Evolutionary conservation across 2,329 filamentous ascomycete species (phyloP).

Genomic region (Ophiocordyceps polyrhachis-furcata): DNA sequence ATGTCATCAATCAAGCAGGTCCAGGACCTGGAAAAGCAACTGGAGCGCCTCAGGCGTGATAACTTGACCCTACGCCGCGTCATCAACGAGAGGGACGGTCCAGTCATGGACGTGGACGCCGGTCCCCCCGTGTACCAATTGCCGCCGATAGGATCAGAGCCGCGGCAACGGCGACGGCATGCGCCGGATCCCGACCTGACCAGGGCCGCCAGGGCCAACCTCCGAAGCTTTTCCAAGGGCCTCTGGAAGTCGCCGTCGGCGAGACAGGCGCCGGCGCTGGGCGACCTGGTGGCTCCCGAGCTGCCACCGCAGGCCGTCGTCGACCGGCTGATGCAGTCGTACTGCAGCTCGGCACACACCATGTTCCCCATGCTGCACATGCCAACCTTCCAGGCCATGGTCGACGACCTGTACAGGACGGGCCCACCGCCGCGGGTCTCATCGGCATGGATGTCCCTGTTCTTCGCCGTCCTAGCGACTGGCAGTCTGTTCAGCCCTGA

Average conservation of each 20-base stretch:
- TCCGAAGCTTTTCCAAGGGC: conserved; percentile 56
- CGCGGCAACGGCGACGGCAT: conserved; percentile 42
- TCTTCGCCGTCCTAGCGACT: conserved; percentile 69
- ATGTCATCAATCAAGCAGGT: conserved; percentile 99
- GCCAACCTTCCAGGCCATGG: conserved; percentile 59
- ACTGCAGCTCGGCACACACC: conserved; percentile 58
- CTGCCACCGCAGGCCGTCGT: conserved; percentile 52
- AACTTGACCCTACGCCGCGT: conserved; percentile 55
- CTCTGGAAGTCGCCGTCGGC: conserved; percentile 62
- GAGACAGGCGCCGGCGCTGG: conserved; percentile 29
- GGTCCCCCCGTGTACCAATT: conserved; percentile 33
- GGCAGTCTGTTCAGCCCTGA: conserved; percentile 56
- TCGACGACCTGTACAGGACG: conserved; percentile 59
- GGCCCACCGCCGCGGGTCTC: conserved; percentile 34
- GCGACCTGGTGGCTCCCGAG: conserved; percentile 37
- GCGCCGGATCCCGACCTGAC: conserved; percentile 49
- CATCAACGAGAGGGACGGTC: conserved; percentile 30
- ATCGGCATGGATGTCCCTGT: conserved; percentile 56
- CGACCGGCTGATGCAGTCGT: conserved; percentile 57
- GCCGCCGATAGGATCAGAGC: conserved; percentile 46
- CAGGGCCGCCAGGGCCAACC: conserved; percentile 52
- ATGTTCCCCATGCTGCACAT: conserved; percentile 78
- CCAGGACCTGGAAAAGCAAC: conserved; percentile 87
- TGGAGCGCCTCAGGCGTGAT: conserved; percentile 62
- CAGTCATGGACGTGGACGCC: conserved; percentile 26